Base-by-base conservation (phyloP, 139 green algal species). In the Asterochloris erici region DNA sequence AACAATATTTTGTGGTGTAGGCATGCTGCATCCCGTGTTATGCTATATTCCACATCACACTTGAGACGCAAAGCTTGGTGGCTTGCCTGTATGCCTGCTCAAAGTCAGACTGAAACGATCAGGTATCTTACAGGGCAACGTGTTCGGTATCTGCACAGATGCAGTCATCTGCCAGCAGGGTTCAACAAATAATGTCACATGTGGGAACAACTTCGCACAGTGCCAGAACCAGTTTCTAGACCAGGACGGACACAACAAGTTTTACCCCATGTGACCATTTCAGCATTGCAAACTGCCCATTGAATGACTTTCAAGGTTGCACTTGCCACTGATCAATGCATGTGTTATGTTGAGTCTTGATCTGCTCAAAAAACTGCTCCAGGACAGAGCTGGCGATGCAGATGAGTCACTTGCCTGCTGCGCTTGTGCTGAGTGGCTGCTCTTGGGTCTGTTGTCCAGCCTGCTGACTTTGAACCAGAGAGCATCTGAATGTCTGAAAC, bases 121-220 rank as follows among this genome's bases (percentile, higher is more conserved):
- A 0, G 1, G 14, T 80, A 24, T 11, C 24, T 17, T 80, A 62
- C 60, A 80, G 76, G 76, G 76, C 76, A 80, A 80, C 21, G 68
- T 70, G 12, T 80, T 80, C 68, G 76, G 76, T 62, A 70, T 61
- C 60, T 68, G 54, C 76, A 61, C 68, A 69, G 76, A 80, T 80
- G 76, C 76, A 11, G 68, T 80, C 23, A 80, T 80, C 23, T 80
- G 76, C 24, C 76, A 80, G 60, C 61, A 68, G 60, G 76, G 54
- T 38, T 61, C 76, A 17, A 80, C 76, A 54, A 26, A 28, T 24
- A 80, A 80, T 10, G 13, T 38, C 60, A 62, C 76, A 26, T 80
- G 76, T 69, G 76, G 76, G 14, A 80, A 80, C 76, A 68, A 70
- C 12, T 80, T 80, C 15, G 60, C 68, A 70, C 60, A 70, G 76